These are phyloP conservation scores for Xylaria hypoxylon DNA, from an alignment of 2,329 filamentous ascomycete species.

Conservation along the genomic window DNA sequence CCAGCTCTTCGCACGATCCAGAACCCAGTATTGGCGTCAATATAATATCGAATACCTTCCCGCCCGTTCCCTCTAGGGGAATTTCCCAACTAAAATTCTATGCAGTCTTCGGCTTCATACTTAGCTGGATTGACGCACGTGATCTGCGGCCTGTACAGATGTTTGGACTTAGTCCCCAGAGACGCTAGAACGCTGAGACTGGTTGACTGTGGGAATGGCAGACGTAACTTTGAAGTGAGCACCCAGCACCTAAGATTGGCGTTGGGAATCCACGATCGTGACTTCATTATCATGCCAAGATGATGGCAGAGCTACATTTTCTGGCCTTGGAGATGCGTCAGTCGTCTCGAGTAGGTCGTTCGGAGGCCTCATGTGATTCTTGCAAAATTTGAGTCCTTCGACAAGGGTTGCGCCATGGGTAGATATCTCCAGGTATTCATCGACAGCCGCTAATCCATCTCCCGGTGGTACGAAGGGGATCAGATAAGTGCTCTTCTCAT, in stretches of 20 bases:
- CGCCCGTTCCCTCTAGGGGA: background rate
- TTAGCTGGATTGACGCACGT: too few species aligned
- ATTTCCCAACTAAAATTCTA: too few species aligned
- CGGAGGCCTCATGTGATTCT: slow-evolving; percentile 8
- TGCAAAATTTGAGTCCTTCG: slow-evolving; percentile 11
- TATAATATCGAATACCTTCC: background rate
- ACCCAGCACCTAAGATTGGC: slow-evolving; percentile 4
- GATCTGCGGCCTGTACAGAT: background rate
- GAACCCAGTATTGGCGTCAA: background rate
- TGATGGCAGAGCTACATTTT: slow-evolving; percentile 8
- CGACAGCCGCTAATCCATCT: slow-evolving; percentile 1
- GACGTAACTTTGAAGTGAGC: background rate
- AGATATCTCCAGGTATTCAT: slow-evolving; percentile 22
- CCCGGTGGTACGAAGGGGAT: slow-evolving; percentile 10
- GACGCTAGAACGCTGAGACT: background rate
- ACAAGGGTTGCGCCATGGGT: slow-evolving; percentile 17
- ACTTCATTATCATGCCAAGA: slow-evolving; percentile 22
- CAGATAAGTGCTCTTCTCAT: slow-evolving; percentile 1
- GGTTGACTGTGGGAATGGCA: background rate
- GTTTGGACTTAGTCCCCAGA: background rate
- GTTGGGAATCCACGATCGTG: slow-evolving; percentile 17
- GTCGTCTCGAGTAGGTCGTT: background rate
- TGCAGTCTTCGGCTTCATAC: too few species aligned
- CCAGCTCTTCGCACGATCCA: background rate
- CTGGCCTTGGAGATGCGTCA: slow-evolving; percentile 15